Base-by-base conservation (phyloP, 1,284 basidiomycete genomes). In the Pascua sp. region DNA sequence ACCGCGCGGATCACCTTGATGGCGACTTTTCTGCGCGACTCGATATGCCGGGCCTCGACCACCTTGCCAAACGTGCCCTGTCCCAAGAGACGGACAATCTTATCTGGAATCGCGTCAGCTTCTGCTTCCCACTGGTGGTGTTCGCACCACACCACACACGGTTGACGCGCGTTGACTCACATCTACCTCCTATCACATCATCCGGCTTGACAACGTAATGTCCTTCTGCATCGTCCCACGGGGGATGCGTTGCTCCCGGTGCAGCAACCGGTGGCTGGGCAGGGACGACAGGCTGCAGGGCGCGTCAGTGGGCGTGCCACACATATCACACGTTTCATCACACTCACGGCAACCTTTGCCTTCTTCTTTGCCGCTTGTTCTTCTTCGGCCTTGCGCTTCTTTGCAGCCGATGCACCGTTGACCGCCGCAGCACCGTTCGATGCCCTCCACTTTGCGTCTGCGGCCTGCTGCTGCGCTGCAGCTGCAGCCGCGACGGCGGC, bases 61-160 rank as follows among this genome's bases (percentile, higher is more conserved):
- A 99, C 96, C 78, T 98, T 99, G 65, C 96, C 96, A 71, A 98
- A 99, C 8, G 96, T 99, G 8, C 96, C 96, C 79, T 98, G 96
- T 15, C 96, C 96, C 4, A 99, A 82, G 42, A 95, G 81, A 54
- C 86, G 84, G 53, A 94, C 85, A 55, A 95, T 97, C 60, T 89
- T 89, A 83, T 94, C 91, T 93, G 68, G 8, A 45, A 12, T 16
- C 4, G 17, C 15, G 56, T 68, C 57, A 68, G 62, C 51, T 40
- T 13, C 24, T 32, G 24, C 24, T 32, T 32, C 24, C 24, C 24
- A 32, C 24, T 7, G 24, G 36, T 32, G 15, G 16, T 37, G n/a
- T 7, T 18, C 13, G 13, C 7, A 10, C 15, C 36, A 11, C 32
- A 15, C 3, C 24, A 9, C 38, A 38, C 46, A 17, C 8, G 16